Conservation (phyloP, 495 filamentous ascomycete species). For the Geopyxis carbonaria region DNA sequence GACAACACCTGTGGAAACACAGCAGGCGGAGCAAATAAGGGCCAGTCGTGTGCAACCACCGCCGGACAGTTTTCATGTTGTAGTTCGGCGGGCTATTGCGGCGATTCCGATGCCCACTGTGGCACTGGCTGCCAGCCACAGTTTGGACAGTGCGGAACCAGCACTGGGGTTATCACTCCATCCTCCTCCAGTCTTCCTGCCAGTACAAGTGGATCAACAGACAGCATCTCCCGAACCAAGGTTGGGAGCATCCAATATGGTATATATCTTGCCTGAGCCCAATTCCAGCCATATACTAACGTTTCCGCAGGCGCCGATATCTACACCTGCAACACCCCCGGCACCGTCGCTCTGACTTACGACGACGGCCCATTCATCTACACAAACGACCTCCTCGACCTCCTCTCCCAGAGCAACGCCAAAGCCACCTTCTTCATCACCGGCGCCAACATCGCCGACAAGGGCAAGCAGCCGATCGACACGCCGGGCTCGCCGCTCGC, state of each 20-base stretch:
- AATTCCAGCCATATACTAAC: too few relatives aligned
- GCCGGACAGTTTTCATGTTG: too few relatives aligned
- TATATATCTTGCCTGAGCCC: too few relatives aligned
- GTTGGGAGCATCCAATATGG: constrained; percentile 14
- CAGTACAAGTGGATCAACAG: background rate
- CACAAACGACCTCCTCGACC: constrained; percentile 46
- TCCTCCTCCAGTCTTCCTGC: background rate
- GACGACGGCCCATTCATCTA: constrained; percentile 52
- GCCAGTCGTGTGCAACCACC: too few relatives aligned
- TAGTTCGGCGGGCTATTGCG: too few relatives aligned
- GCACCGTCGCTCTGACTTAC: constrained; percentile 48
- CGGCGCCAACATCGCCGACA: constrained; percentile 48
- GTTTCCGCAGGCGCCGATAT: too few relatives aligned
- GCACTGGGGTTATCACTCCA: background rate
- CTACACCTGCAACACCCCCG: constrained; percentile 40
- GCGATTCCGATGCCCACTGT: constrained; percentile 15
- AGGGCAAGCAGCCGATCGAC: constrained; percentile 37
- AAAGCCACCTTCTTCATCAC: constrained; percentile 62
- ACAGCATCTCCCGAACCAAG: constrained; percentile 2
- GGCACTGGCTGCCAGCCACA: constrained; percentile 22
- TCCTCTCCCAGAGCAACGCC: constrained; percentile 43
- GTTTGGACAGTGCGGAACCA: constrained; percentile 11
- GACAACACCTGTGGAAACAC: too few relatives aligned
- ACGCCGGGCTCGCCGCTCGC: constrained; percentile 35
- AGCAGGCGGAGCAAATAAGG: too few relatives aligned